These are phyloP conservation scores for Lagenidium sp. DNA, from an alignment of 352 stramenopile genomes.

Conservation along the genomic window DNA sequence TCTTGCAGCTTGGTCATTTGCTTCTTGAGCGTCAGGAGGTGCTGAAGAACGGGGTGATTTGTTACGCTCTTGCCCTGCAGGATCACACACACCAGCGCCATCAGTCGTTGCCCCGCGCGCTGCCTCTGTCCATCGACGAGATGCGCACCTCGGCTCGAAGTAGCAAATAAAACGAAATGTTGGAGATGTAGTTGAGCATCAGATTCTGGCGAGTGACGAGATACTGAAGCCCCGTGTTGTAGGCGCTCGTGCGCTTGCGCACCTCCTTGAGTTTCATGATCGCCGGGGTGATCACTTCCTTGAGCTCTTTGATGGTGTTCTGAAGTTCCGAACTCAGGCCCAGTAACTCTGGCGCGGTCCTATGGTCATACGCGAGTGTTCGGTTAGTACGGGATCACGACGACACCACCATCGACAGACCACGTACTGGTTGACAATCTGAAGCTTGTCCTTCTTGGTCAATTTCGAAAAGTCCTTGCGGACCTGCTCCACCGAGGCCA, in stretches of 20 bases:
- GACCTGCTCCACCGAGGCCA: slow-evolving; percentile 57
- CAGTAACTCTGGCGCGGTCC: slow-evolving; percentile 60
- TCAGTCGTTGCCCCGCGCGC: too few relatives aligned
- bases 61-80: slow-evolving; percentile 53
- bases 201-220: slow-evolving; percentile 75
- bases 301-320: slow-evolving; percentile 48
- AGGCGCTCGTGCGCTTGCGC: slow-evolving; percentile 37
- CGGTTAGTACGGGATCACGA: too few relatives aligned
- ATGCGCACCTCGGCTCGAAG: slow-evolving; percentile 40
- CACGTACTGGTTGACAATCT: slow-evolving; percentile 79
- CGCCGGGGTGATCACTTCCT: slow-evolving; percentile 53
- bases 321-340: slow-evolving; percentile 64
- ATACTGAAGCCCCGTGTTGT: slow-evolving; percentile 62
- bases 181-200: slow-evolving; percentile 77
- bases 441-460: slow-evolving; percentile 81
- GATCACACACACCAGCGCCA: neutral
- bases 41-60: slow-evolving; percentile 70
- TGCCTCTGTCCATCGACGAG: too few relatives aligned
- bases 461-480: slow-evolving; percentile 81
- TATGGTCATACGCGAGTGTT: too few relatives aligned
- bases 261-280: slow-evolving; percentile 69
- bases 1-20: slow-evolving; percentile 53
- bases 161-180: slow-evolving; percentile 85
- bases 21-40: slow-evolving; percentile 70
- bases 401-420: neutral